phyloP scores from a whole-genome alignment of 805 yeast species.

The Starmerella stigmatis region DNA sequence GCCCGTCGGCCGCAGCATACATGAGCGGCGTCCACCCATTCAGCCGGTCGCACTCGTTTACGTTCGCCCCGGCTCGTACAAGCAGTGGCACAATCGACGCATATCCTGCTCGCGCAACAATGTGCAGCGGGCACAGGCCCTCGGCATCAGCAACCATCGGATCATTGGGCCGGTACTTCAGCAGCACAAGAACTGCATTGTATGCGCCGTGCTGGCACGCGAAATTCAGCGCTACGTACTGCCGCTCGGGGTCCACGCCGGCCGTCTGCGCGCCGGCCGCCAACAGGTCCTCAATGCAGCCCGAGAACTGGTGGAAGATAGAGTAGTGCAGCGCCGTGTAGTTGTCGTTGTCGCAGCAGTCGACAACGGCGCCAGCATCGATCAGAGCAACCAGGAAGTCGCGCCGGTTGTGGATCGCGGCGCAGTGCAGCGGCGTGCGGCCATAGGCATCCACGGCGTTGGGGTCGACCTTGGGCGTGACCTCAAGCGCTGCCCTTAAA shows the following conservation, averaged over 20 bases:
- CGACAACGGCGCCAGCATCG: conserved; percentile 31
- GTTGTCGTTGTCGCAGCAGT: conserved; percentile 35
- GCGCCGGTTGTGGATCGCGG: conserved; percentile 46
- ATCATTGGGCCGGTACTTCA: conserved; percentile 36
- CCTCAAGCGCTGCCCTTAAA: conserved; percentile 27
- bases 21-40: conserved; percentile 92
- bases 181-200: conserved; percentile 53
- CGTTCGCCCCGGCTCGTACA: conserved; percentile 44
- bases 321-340: conserved; percentile 75
- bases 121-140: conserved; percentile 75
- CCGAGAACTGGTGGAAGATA: conserved; percentile 55
- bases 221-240: conserved; percentile 55
- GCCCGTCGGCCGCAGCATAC: conserved; percentile 83
- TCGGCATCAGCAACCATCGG: conserved; percentile 60
- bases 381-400: conserved; percentile 37
- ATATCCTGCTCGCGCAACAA: conserved; percentile 78
- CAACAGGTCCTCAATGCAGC: conserved; percentile 42
- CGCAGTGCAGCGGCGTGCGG: conserved; percentile 77
- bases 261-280: conserved; percentile 37
- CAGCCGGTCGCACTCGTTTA: conserved; percentile 70
- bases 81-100: conserved; percentile 55
- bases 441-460: conserved; percentile 39
- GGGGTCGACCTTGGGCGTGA: conserved; percentile 25
- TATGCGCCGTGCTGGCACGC: conserved; percentile 81
- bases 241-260: conserved; percentile 33